A percentile compares a stretch with the other conserved stretches of the same genome.
Conservation (phyloP, 225 moss, liverwort and hornwort genomes). For the Pleurozium schreberi region DNA sequence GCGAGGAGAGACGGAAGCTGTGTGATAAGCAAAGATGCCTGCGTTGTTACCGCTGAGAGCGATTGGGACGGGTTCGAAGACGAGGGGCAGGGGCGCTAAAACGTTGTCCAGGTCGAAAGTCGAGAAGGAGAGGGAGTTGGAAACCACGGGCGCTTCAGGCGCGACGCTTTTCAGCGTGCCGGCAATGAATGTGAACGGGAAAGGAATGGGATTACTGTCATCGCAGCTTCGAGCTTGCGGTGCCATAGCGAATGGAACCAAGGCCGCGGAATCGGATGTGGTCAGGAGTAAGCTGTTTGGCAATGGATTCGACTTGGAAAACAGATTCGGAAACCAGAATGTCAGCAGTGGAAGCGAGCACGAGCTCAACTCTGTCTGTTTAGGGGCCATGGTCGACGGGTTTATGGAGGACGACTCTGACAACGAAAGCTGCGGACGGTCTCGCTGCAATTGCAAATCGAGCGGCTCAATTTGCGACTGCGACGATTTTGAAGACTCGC, state of each 20-base stretch:
- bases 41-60: conserved; percentile 21
- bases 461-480: conserved; percentile 10
- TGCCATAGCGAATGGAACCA: background rate
- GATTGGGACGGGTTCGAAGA: conserved; percentile 7
- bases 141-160: background rate
- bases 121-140: conserved; percentile 20
- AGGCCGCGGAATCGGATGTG: background rate
- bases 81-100: background rate
- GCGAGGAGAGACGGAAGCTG: background rate
- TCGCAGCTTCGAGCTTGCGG: conserved; percentile 22
- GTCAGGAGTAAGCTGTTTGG: background rate
- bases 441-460: conserved; percentile 56
- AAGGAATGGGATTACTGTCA: conserved; percentile 11
- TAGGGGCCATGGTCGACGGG: conserved; percentile 71
- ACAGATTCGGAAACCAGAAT: conserved; percentile 5
- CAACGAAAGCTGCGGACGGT: conserved; percentile 39
- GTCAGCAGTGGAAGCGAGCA: conserved; percentile 81
- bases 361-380: conserved; percentile 60
- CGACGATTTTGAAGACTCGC: conserved; percentile 33
- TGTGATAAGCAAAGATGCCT: conserved; percentile 11
- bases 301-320: background rate
- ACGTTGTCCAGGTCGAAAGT: background rate
- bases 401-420: conserved; percentile 51
- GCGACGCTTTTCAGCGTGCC: conserved; percentile 1
- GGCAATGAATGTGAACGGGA: background rate